Base-by-base conservation (phyloP, 1,139 yeast genomes). In the Lodderomyces beijingensis region DNA sequence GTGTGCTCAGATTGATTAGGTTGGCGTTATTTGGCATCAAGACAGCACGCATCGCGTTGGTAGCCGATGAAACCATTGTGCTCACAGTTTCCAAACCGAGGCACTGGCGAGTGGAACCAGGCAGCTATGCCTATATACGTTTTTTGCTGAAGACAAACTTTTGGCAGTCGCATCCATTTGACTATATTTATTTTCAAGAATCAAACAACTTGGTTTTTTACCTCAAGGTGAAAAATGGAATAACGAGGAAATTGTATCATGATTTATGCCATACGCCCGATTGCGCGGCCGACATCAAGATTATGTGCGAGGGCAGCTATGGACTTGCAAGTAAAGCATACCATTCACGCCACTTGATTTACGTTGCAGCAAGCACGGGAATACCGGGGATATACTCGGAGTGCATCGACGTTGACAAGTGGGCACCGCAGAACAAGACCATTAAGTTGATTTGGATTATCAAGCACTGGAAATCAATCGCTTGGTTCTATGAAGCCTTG, bases 61-160 rank as follows among this genome's bases (percentile, higher is more conserved):
- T 61, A 20, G 51, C 59, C 1, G 61, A 57, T 29, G 72, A 68
- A 15, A 61, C 60, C 42, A 59, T 72, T 2, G 45, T 50, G 4
- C 55, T 70, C 3, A 67, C 71, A 3, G 65, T 55, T 28, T 70
- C 74, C 9, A 46, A 42, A 3, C 47, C 55, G 27, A 61, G 56
- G 39, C 70, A 74, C 74, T 38, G 70, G 48, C 53, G 12, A 46
- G 68, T 1, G 46, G 53, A 27, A 72, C 68, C 75, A 7, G 79
- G 78, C 25, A 71, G 75, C 1, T 75, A 72, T 46, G 77, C 74
- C 1, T 74, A 65, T 39, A 53, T 74, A 21, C 64, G 70, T 42
- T 72, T 74, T 46, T 37, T 69, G 19, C 50, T 51, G 32, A 57
- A 58, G 4, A 37, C 50, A 10, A 53, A 49, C 34, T 65, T 65